Percentiles rank a stretch among this genome's conserved stretches.
phyloP scores from a whole-genome alignment of 2,329 filamentous ascomycete species.

The Golovinomyces cichoracearum region DNA sequence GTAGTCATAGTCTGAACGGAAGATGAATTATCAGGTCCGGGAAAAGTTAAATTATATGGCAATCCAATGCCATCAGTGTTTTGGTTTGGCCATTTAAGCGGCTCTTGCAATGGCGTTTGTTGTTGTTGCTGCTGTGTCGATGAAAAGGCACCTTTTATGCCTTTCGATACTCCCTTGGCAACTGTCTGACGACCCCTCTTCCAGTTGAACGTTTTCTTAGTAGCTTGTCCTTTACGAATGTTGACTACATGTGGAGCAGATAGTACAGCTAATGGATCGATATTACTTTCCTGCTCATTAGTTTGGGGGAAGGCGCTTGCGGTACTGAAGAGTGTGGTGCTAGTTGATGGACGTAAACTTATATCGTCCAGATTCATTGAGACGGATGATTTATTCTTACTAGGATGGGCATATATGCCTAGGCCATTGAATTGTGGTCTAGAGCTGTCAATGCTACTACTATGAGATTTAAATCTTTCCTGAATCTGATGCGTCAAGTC shows the following conservation, averaged over 20 bases:
- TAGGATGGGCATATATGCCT: slow-evolving; percentile 31
- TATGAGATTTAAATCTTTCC: slow-evolving; percentile 66
- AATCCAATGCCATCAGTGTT: slow-evolving; percentile 38
- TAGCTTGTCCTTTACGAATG: slow-evolving; percentile 60
- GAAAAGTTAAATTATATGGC: slow-evolving; percentile 43
- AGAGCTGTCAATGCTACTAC: slow-evolving; percentile 21
- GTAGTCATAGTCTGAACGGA: slow-evolving; percentile 7
- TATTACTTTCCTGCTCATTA: slow-evolving; percentile 14
- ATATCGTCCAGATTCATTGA: slow-evolving; percentile 14
- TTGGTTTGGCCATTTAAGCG: slow-evolving; percentile 24
- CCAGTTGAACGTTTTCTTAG: slow-evolving; percentile 79
- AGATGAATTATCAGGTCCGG: slow-evolving; percentile 23
- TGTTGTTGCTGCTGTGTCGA: slow-evolving; percentile 17
- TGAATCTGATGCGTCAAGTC: slow-evolving; percentile 87
- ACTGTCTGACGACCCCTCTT: slow-evolving; percentile 89
- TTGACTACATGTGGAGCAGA: slow-evolving; percentile 69
- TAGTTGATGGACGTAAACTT: slow-evolving; percentile 19
- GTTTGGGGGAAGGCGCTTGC: slow-evolving; percentile 12
- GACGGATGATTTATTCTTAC: slow-evolving; percentile 22
- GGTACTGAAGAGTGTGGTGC: slow-evolving; percentile 15
- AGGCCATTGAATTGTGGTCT: slow-evolving; percentile 27
- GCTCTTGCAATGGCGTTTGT: slow-evolving; percentile 18
- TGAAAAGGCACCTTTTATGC: slow-evolving; percentile 68
- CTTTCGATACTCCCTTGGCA: slow-evolving; percentile 81
- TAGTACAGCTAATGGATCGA: slow-evolving; percentile 14